A percentile compares a stretch with the other conserved stretches of the same genome.
phyloP scores from a whole-genome alignment of 306 rosid genomes.

The Lathyrus tuberosus region DNA sequence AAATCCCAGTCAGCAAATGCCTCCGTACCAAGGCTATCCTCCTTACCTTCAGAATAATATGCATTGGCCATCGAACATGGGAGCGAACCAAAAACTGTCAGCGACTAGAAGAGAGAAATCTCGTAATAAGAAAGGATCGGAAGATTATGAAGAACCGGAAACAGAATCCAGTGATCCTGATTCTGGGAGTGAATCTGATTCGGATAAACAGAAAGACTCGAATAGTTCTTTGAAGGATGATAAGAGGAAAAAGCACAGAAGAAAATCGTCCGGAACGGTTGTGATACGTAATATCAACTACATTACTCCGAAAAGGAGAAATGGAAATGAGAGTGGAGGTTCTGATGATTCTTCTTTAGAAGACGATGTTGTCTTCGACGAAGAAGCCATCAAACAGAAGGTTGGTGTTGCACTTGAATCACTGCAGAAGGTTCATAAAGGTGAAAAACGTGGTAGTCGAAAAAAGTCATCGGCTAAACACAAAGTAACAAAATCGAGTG shows the following conservation, averaged over 20 bases:
- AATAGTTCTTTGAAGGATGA: constrained; percentile 48
- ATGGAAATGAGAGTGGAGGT: constrained; percentile 55
- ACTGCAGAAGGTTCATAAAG: constrained; percentile 49
- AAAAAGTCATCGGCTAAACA: constrained; percentile 30
- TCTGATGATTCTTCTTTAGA: constrained; percentile 54
- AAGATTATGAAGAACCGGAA: constrained; percentile 48
- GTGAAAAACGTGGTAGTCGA: constrained; percentile 40
- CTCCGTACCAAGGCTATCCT: constrained; percentile 63
- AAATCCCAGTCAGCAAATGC: constrained; percentile 49
- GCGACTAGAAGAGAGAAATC: constrained; percentile 51
- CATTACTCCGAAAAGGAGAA: constrained; percentile 65
- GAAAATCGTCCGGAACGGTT: constrained; percentile 60
- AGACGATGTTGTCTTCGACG: constrained; percentile 42
- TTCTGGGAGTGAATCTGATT: constrained; percentile 48
- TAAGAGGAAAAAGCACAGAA: constrained; percentile 49
- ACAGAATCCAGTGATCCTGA: constrained; percentile 55
- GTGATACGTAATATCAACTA: constrained; percentile 74
- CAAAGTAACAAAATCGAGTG: constrained; percentile 37
- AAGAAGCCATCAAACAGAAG: constrained; percentile 47
- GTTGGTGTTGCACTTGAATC: constrained; percentile 53
- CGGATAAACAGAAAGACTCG: constrained; percentile 44
- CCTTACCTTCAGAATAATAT: constrained; percentile 52
- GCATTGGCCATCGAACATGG: constrained; percentile 62
- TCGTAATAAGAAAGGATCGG: constrained; percentile 39
- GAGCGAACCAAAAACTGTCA: constrained; percentile 47